These are phyloP conservation scores for Phytopythium aichiense DNA, from an alignment of 352 stramenopile species.

Conservation along the genomic window DNA sequence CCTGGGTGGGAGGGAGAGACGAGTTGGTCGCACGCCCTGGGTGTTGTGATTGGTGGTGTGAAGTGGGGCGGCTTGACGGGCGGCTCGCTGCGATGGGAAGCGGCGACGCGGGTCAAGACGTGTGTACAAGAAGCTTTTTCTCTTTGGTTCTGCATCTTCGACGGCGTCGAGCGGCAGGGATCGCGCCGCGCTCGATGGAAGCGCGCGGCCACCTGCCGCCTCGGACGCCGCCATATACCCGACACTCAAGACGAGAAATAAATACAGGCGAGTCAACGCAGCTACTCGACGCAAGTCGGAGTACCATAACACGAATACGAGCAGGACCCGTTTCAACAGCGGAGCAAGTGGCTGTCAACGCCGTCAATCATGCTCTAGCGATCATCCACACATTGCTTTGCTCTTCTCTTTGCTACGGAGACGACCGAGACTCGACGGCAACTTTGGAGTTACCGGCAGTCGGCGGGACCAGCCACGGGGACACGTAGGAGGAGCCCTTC, in stretches of 20 bases:
- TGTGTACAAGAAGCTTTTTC: slow-evolving; percentile 8
- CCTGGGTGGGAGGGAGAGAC: neutral
- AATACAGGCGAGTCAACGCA: neutral
- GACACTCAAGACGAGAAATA: neutral
- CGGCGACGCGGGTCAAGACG: slow-evolving; percentile 2
- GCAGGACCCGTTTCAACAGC: neutral
- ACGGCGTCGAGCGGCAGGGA: neutral
- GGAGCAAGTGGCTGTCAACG: neutral
- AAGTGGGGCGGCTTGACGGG: neutral
- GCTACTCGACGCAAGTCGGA: neutral
- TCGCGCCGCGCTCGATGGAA: slow-evolving; percentile 3
- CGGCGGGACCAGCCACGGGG: slow-evolving; percentile 13
- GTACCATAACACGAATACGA: neutral
- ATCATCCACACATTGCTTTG: neutral
- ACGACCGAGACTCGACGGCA: slow-evolving; percentile 9
- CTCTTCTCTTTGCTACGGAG: neutral
- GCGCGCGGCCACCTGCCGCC: neutral
- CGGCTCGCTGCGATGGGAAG: slow-evolving; percentile 1
- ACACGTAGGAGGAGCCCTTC: slow-evolving; percentile 2
- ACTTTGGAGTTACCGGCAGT: slow-evolving; percentile 17
- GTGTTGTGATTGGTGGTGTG: slow-evolving; percentile 6
- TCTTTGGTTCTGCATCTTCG: neutral
- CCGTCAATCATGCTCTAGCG: neutral
- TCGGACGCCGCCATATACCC: neutral
- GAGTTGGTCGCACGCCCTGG: neutral